phyloP scores from a whole-genome alignment of 768 basidiomycete genomes.

The Saitozyma sp. region DNA sequence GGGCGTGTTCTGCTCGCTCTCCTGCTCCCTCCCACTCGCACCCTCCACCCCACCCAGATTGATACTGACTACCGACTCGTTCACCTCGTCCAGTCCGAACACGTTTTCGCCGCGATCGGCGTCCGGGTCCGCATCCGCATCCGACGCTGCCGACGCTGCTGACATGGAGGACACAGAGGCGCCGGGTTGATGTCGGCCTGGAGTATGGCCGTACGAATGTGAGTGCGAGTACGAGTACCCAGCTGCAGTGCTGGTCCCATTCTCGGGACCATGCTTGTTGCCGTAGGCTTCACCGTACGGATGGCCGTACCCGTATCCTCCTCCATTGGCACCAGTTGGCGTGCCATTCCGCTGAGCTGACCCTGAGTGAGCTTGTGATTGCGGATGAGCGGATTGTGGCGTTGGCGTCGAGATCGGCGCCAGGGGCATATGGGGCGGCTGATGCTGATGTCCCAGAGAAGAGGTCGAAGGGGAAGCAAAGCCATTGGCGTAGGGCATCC shows the following conservation, averaged over 20 bases:
- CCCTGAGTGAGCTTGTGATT: not conserved
- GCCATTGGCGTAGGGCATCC: too few species aligned
- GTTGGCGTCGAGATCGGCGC: conserved; percentile 2
- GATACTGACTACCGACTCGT: conserved; percentile 8
- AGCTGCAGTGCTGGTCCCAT: too few species aligned
- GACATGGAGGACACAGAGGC: not conserved
- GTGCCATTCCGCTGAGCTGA: not conserved
- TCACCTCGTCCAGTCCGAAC: conserved; percentile 24
- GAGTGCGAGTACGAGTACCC: too few species aligned
- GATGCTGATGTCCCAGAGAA: not conserved
- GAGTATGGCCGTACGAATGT: not conserved
- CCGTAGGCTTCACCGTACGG: too few species aligned
- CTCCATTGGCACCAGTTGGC: not conserved
- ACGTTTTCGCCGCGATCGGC: conserved; percentile 11
- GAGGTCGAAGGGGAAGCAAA: not conserved
- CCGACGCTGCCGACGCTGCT: conserved; percentile 7
- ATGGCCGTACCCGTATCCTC: conserved; percentile 1
- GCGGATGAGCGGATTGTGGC: conserved; percentile 9
- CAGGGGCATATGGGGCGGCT: not conserved
- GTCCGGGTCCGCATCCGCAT: conserved; percentile 10
- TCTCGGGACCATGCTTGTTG: too few species aligned
- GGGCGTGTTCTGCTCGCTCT: conserved; percentile 33
- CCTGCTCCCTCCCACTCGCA: not conserved
- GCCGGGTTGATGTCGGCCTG: conserved; percentile 1
- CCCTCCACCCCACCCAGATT: conserved; percentile 1